Evolutionary conservation across 345 rosid genomes (phyloP).

Genomic region (Psidium guajava): DNA sequence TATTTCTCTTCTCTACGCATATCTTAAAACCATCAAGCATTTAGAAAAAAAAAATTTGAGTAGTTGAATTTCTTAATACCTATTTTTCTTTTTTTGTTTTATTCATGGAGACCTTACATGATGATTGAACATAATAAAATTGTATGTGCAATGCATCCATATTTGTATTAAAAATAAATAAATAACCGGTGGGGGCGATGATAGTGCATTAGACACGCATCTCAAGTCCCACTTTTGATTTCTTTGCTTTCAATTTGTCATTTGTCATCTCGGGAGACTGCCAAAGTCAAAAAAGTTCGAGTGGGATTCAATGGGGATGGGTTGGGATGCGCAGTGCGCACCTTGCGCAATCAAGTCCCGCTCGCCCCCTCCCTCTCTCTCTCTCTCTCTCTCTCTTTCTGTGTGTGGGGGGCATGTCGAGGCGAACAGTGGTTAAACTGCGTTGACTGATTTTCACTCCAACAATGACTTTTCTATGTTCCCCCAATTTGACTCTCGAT

Average conservation of each 20-base stretch:
- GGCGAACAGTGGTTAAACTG: constrained; percentile 2
- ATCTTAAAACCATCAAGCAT: neutral
- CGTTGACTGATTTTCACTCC: constrained; percentile 13
- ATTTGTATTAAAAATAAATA: no score
- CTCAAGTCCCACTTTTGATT: neutral
- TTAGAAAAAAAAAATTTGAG: neutral
- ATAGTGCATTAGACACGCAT: neutral
- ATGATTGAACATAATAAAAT: neutral
- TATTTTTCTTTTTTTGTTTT: neutral
- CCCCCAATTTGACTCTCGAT: neutral
- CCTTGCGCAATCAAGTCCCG: constrained; percentile 13
- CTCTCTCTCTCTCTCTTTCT: neutral
- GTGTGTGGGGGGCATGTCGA: neutral
- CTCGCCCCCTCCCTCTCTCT: neutral
- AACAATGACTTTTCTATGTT: neutral
- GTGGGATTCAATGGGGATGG: neutral
- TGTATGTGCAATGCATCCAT: neutral
- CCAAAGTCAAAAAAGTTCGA: neutral
- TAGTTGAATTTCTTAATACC: neutral
- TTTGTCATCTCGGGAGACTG: neutral
- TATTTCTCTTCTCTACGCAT: neutral
- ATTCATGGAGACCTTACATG: neutral
- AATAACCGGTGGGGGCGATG: neutral
- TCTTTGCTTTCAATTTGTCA: neutral
- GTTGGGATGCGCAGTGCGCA: neutral